phyloP scores from a whole-genome alignment of 1,284 basidiomycete genomes.

The Malassezia sympodialis region DNA sequence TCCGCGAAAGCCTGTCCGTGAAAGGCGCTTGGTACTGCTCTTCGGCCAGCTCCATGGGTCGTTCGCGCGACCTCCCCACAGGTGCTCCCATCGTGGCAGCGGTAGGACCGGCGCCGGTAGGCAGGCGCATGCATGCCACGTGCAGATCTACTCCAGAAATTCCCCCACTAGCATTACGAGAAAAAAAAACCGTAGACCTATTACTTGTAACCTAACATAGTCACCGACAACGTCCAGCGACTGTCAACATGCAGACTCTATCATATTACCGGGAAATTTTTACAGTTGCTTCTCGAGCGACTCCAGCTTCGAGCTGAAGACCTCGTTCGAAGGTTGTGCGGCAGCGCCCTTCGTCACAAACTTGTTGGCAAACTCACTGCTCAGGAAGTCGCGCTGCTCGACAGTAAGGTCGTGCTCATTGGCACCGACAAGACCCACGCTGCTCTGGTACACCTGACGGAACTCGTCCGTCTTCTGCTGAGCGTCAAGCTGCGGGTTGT shows the following conservation, averaged over 20 bases:
- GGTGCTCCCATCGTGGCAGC: background rate
- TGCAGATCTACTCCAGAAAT: background rate
- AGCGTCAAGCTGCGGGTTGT: constrained; percentile 53
- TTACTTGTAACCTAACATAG: background rate
- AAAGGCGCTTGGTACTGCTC: constrained; percentile 45
- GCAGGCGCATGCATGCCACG: background rate
- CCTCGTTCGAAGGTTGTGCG: background rate
- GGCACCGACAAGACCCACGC: constrained; percentile 6
- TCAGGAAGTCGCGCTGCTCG: constrained; percentile 33
- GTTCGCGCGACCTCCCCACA: background rate
- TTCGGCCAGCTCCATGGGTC: constrained; percentile 22
- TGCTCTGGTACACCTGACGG: constrained; percentile 49
- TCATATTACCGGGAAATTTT: background rate
- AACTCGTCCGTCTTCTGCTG: constrained; percentile 52
- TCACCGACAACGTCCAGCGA: background rate
- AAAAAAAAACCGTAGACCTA: background rate
- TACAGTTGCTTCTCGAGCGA: constrained; percentile 16
- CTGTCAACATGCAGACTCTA: background rate
- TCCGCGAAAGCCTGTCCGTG: constrained; percentile 3
- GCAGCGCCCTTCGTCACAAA: constrained; percentile 14
- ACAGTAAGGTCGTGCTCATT: constrained; percentile 26
- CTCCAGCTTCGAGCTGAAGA: constrained; percentile 12
- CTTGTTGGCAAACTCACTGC: constrained; percentile 26
- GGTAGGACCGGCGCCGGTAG: background rate
- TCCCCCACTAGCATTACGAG: too few species aligned